phyloP scores from a whole-genome alignment of 2,329 filamentous ascomycete genomes.

The Nothophoma quercina region DNA sequence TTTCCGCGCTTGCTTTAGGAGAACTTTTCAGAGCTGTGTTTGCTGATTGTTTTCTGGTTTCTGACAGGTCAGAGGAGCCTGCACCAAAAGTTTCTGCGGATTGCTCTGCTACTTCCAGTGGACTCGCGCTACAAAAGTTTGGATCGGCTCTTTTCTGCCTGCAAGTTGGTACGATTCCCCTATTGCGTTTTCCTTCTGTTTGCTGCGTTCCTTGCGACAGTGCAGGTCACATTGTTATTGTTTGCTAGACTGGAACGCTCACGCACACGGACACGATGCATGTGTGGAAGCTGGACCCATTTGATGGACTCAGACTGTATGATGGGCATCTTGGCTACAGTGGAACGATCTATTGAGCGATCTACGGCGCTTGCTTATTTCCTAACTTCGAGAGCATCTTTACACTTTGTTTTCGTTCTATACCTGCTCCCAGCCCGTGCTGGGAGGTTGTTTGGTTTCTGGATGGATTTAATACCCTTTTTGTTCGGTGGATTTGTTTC shows the following conservation, averaged over 20 bases:
- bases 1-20: background rate
- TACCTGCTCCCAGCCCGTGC: conserved; percentile 34
- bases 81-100: conserved; percentile 30
- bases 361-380: conserved; percentile 16
- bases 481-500: conserved; percentile 14
- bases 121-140: conserved; percentile 28
- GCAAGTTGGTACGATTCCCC: conserved; percentile 33
- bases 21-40: too few relatives aligned
- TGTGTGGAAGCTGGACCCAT: conserved; percentile 34
- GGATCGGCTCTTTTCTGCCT: conserved; percentile 22
- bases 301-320: conserved; percentile 32
- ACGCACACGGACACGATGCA: conserved; percentile 42
- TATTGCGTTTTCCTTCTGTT: conserved; percentile 31
- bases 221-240: conserved; percentile 47
- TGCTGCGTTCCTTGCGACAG: conserved; percentile 38
- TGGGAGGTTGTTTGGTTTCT: conserved; percentile 30
- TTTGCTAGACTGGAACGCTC: conserved; percentile 50
- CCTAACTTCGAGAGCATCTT: conserved; percentile 16
- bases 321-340: conserved; percentile 27
- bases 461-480: conserved; percentile 40
- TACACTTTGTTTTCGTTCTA: conserved; percentile 29
- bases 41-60: background rate
- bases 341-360: conserved; percentile 30
- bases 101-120: conserved; percentile 6
- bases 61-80: background rate